These are phyloP conservation scores for Clarireedia sp. DNA, from an alignment of 2,329 filamentous ascomycete genomes.

Conservation along the genomic window DNA sequence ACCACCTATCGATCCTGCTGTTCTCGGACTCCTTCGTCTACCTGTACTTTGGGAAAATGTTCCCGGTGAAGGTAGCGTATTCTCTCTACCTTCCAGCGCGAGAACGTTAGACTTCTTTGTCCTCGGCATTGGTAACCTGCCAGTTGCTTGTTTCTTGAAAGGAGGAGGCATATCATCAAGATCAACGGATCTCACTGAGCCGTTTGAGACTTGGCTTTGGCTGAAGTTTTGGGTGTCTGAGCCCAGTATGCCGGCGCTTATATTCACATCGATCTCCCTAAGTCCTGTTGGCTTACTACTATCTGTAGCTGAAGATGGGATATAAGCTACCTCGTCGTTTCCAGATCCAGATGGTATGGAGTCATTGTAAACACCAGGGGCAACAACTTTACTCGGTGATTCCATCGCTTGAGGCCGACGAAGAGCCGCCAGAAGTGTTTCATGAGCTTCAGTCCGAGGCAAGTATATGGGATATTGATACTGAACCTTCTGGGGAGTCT, in stretches of 20 bases:
- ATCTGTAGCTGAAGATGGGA: constrained; percentile 13
- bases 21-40: constrained; percentile 27
- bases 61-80: constrained; percentile 19
- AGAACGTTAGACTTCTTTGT: constrained; percentile 32
- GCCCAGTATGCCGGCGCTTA: constrained; percentile 34
- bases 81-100: constrained; percentile 39
- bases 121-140: constrained; percentile 36
- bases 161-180: constrained; percentile 12
- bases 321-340: constrained; percentile 12
- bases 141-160: constrained; percentile 27
- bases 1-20: constrained; percentile 1
- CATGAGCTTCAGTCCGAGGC: constrained; percentile 64
- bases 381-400: constrained; percentile 27
- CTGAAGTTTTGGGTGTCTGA: constrained; percentile 12
- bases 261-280: constrained; percentile 41
- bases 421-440: constrained; percentile 45
- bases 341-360: constrained; percentile 1
- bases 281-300: constrained; percentile 31
- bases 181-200: constrained; percentile 1
- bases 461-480: constrained; percentile 77
- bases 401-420: constrained; percentile 28
- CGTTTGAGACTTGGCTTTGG: constrained; percentile 2
- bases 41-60: constrained; percentile 23
- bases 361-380: constrained; percentile 30
- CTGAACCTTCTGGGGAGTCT: constrained; percentile 71